These are phyloP conservation scores for Diplodia scrobiculata DNA, from an alignment of 2,329 filamentous ascomycete species.

Conservation along the genomic window DNA sequence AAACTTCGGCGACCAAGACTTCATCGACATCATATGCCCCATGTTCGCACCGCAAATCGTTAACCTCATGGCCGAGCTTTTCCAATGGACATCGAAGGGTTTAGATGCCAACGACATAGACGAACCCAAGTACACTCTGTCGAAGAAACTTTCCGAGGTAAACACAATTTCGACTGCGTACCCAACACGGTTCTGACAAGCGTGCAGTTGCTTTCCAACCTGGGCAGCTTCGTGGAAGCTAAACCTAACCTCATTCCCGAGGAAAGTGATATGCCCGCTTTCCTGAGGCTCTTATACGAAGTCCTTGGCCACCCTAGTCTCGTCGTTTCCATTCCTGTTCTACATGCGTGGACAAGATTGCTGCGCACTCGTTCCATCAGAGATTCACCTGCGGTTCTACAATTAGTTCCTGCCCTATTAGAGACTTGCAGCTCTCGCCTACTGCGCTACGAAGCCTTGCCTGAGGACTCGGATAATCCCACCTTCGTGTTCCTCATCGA, in stretches of 20 bases:
- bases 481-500: conserved; percentile 82
- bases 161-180: conserved; percentile 35
- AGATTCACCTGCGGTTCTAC: conserved; percentile 61
- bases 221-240: conserved; percentile 81
- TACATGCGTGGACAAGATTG: conserved; percentile 86
- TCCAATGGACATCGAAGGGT: conserved; percentile 77
- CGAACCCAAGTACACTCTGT: conserved; percentile 86
- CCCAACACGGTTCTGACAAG: background rate
- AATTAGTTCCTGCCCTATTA: conserved; percentile 72
- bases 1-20: conserved; percentile 75
- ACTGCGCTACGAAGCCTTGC: conserved; percentile 82
- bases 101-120: conserved; percentile 80
- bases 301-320: conserved; percentile 85
- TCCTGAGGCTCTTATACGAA: conserved; percentile 76
- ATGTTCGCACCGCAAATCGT: conserved; percentile 76
- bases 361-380: conserved; percentile 72
- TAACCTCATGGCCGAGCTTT: conserved; percentile 70
- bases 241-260: conserved; percentile 68
- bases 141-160: conserved; percentile 93
- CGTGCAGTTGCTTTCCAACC: conserved; percentile 74
- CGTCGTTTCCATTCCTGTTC: conserved; percentile 86
- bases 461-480: conserved; percentile 77
- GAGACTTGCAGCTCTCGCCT: conserved; percentile 81
- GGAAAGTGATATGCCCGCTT: conserved; percentile 68
- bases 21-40: conserved; percentile 73